These are phyloP conservation scores for Fusarium hainanense DNA, from an alignment of 2,329 filamentous ascomycete genomes.

Conservation along the genomic window DNA sequence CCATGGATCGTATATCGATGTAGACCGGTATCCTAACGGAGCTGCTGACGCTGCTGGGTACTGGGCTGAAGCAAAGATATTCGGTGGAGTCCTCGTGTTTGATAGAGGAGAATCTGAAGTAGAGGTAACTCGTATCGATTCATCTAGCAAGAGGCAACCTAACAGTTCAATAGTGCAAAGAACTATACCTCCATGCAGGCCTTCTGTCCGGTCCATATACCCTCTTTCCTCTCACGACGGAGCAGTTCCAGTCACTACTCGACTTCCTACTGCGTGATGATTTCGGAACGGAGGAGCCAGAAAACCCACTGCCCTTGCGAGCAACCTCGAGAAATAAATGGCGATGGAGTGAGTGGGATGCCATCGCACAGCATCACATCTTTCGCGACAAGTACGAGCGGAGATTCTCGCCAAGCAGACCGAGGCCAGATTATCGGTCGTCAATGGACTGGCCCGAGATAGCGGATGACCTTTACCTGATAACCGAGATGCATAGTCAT, in stretches of 20 bases:
- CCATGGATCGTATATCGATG: background rate
- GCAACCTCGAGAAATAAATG: slow-evolving; percentile 1
- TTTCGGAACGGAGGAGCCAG: background rate
- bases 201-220: background rate
- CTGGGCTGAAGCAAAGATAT: slow-evolving; percentile 29
- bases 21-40: slow-evolving; percentile 9
- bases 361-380: slow-evolving; percentile 13
- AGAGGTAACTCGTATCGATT: background rate
- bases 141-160: too few species aligned
- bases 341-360: slow-evolving; percentile 17
- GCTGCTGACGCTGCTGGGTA: slow-evolving; percentile 17
- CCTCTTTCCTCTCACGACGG: slow-evolving; percentile 10
- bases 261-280: background rate
- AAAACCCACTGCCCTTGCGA: slow-evolving; percentile 1
- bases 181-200: background rate
- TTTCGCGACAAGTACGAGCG: slow-evolving; percentile 24
- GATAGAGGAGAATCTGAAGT: slow-evolving; percentile 15
- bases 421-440: rapidly evolving
- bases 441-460: slow-evolving; percentile 19
- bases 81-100: slow-evolving; percentile 25
- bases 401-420: background rate
- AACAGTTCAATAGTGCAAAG: background rate
- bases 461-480: background rate
- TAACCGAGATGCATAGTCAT: background rate
- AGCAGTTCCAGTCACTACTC: slow-evolving; percentile 14